These are phyloP conservation scores for Schrenkiella parvula DNA, from an alignment of 345 rosid genomes.

Conservation along the genomic window DNA sequence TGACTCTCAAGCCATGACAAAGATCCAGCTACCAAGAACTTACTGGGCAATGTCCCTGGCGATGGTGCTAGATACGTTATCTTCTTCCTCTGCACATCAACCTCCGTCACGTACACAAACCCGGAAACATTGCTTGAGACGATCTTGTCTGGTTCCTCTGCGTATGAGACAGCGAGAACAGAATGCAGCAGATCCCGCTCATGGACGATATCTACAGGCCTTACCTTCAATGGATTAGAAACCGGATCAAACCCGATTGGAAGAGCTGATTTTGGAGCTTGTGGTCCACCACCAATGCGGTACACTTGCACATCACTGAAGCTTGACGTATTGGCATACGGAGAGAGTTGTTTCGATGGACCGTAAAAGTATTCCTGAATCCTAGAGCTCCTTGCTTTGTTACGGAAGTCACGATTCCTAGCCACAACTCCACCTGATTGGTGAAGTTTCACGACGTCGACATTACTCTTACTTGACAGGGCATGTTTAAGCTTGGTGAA, in stretches of 20 bases:
- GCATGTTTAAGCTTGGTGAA: constrained; percentile 82
- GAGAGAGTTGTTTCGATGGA: constrained; percentile 66
- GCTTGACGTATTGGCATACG: constrained; percentile 57
- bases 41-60: constrained; percentile 60
- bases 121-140: constrained; percentile 78
- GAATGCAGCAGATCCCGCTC: constrained; percentile 55
- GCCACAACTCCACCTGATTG: constrained; percentile 86
- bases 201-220: constrained; percentile 53
- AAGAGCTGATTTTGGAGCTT: constrained; percentile 77
- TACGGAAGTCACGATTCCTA: constrained; percentile 56
- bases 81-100: constrained; percentile 62
- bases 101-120: constrained; percentile 68
- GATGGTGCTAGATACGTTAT: constrained; percentile 66
- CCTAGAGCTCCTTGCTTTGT: constrained; percentile 53
- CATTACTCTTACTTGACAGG: constrained; percentile 50
- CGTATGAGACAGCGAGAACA: constrained; percentile 83
- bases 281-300: constrained; percentile 82
- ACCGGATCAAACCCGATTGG: constrained; percentile 51
- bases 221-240: constrained; percentile 57
- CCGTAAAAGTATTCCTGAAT: constrained; percentile 95
- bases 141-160: constrained; percentile 68
- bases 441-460: constrained; percentile 88
- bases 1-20: constrained; percentile 68
- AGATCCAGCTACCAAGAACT: constrained; percentile 62
- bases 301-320: constrained; percentile 61